Percentiles rank a stretch among this genome's conserved stretches.
Conservation (phyloP, 768 basidiomycete species). For the Rhizopogon roseolus region DNA sequence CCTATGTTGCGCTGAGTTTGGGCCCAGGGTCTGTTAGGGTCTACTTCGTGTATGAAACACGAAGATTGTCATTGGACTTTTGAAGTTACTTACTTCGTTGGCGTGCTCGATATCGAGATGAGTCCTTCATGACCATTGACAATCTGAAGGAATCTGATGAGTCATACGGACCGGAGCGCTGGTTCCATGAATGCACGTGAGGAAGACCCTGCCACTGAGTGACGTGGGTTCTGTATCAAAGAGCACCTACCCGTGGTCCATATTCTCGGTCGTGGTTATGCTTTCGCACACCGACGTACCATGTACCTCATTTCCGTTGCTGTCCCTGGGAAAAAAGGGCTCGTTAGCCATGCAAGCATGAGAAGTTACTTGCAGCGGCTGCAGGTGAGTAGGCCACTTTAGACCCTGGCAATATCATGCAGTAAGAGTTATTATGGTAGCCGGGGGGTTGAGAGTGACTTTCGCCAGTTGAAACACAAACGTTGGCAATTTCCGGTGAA, state of each 20-base stretch:
- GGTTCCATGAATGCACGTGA: neutral
- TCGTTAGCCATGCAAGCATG: neutral
- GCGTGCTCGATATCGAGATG: too few relatives aligned
- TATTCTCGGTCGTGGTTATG: neutral
- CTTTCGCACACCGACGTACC: neutral
- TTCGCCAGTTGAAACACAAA: neutral
- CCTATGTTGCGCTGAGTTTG: neutral
- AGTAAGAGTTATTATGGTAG: neutral
- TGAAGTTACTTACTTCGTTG: neutral
- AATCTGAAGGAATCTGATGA: neutral
- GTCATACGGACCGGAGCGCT: neutral
- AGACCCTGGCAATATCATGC: neutral
- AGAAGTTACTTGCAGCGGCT: neutral
- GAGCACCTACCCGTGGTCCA: neutral
- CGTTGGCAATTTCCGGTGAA: neutral
- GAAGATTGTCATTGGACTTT: neutral
- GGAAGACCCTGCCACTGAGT: neutral
- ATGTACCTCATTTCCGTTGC: neutral
- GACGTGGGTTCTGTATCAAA: neutral
- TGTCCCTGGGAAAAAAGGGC: neutral
- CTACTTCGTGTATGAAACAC: neutral
- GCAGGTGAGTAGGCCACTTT: neutral
- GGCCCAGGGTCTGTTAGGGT: neutral
- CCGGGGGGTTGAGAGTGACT: neutral
- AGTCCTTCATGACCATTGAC: too few relatives aligned